Base-by-base conservation (phyloP, 108 stramenopile species). In the Heterococcus sp. region DNA sequence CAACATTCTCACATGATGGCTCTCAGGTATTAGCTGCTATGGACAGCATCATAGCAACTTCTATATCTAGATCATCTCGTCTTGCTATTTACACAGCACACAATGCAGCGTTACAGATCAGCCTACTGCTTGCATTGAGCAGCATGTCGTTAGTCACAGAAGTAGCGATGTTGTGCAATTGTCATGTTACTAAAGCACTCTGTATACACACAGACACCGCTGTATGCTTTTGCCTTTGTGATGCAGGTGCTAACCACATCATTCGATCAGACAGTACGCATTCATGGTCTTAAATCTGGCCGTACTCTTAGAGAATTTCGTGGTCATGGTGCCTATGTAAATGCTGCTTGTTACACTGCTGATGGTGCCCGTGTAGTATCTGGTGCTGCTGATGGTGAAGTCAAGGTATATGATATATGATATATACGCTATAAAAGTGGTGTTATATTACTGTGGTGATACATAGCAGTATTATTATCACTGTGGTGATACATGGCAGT, bases 341-440 rank as follows among this genome's bases (percentile, higher is more conserved):
- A 89, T 37, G 72, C 68, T 32, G 81, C 84, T 30, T 78, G 39
- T 2, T 86, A 71, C 39, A 84, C 78, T 66, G 72, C 74, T 14
- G 85, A 86, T 67, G 84, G 84, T 2, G 76, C 78, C 30, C 79
- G 81, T 39, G 90, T 97, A 27, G 88, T 97, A 0, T 93, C 96
- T 11, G 91, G 88, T 26, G 91, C 92, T 30, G 92, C 92, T 2
- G 97, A 98, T 82, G 95, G 95, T 34, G 94, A 90, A 32, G 93
- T 95, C 35, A 80, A 80, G 79, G 79, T 80, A 30, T n/a, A 32
- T 8, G 33, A 27, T 29, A 8, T 30, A 37, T 8, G 0, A 21
- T 58, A n/a, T n/a, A n/a, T n/a, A n/a, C n/a, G n/a, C n/a, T n/a
- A n/a, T n/a, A n/a, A n/a, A n/a, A n/a, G n/a, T n/a, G n/a, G n/a